Base-by-base conservation (phyloP, 2,329 filamentous ascomycete genomes). In the Ascochyta koolunga region DNA sequence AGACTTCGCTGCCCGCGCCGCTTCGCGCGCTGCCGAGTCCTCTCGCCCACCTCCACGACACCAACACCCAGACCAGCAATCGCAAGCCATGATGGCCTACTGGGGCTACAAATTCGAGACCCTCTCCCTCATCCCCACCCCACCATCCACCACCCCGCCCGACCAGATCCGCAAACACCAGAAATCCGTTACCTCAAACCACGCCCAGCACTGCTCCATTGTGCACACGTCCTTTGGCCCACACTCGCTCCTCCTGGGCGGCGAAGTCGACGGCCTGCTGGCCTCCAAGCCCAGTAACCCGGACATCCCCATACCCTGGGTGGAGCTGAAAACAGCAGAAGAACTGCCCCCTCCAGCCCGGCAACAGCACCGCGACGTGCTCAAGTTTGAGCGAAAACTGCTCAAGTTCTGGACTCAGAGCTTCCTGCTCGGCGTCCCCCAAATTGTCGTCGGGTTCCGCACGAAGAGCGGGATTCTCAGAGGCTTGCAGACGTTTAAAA, bases 71-170 rank as follows among this genome's bases (percentile, higher is more conserved):
- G 78, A 84, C 65, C 77, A 80, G 67, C 79, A 81, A 70, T 84
- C 90, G 0, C 87, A 89, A 44, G 89, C 95, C 53, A 80, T 93
- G 60, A 97, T 97, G 92, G 86, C 88, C 43, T 99, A 88, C 70
- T 98, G 93, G 93, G 93, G 93, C 31, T 99, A 99, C 79, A 99
- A 99, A 72, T 99, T 99, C 67, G 95, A 99, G 75, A 89, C 91
- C 0, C 76, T 99, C 1, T 86, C 88, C 6, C 87, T 95, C 2
- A 78, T 98, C 4, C 87, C 90, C 2, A 78, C 82, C 2, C 83
- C 88, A 0, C 97, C 93, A 87, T 95, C 91, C 88, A 84, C 89
- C 51, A 88, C 86, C 0, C 79, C 86, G 0, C 85, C 90, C 50
- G 87, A 90, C 1, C 86, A 87, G 54, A 97, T 99, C 59, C 93